Evolutionary conservation across 2,329 filamentous ascomycete species (phyloP).

Genomic region (Neonectria neomacrospora): DNA sequence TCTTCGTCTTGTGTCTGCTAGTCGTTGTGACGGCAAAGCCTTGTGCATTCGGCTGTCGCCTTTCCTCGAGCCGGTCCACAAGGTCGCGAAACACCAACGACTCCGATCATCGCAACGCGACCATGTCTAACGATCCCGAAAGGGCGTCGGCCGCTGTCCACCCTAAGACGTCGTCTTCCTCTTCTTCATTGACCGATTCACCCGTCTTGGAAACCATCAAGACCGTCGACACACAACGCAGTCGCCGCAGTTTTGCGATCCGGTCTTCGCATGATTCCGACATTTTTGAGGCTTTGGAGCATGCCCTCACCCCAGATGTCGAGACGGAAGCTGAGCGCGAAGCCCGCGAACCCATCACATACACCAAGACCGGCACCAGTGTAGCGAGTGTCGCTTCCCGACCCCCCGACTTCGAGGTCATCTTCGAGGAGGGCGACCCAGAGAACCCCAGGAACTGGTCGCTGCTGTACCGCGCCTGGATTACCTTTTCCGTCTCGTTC

Average conservation of each 20-base stretch:
- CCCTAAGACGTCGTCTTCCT: conserved; percentile 32
- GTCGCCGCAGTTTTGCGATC: conserved; percentile 28
- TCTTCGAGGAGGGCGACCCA: conserved; percentile 72
- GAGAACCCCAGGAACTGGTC: conserved; percentile 78
- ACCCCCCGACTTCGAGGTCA: conserved; percentile 75
- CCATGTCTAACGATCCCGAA: conserved; percentile 39
- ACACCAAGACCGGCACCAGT: conserved; percentile 56
- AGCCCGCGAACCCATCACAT: conserved; percentile 58
- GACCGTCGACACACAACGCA: conserved; percentile 38
- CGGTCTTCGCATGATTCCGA: conserved; percentile 40
- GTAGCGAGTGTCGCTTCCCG: conserved; percentile 56
- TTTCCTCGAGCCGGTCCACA: not conserved
- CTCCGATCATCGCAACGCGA: not conserved
- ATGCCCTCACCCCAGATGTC: conserved; percentile 51
- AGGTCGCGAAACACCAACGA: conserved; percentile 2
- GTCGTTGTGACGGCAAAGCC: no score
- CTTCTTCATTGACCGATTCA: conserved; percentile 27
- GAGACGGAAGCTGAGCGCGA: conserved; percentile 54
- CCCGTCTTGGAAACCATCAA: conserved; percentile 42
- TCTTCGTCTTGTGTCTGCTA: not conserved
- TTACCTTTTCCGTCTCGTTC: conserved; percentile 58
- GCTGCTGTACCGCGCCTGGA: conserved; percentile 57
- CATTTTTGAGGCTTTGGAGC: conserved; percentile 51
- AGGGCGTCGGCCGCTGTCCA: conserved; percentile 30
- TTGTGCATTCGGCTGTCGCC: conserved; percentile 24